Evolutionary conservation across 2,329 filamentous ascomycete genomes (phyloP), one percentile per base, ranked within the genome.

Genomic region (Aspergillus brunneoviolaceus): DNA sequence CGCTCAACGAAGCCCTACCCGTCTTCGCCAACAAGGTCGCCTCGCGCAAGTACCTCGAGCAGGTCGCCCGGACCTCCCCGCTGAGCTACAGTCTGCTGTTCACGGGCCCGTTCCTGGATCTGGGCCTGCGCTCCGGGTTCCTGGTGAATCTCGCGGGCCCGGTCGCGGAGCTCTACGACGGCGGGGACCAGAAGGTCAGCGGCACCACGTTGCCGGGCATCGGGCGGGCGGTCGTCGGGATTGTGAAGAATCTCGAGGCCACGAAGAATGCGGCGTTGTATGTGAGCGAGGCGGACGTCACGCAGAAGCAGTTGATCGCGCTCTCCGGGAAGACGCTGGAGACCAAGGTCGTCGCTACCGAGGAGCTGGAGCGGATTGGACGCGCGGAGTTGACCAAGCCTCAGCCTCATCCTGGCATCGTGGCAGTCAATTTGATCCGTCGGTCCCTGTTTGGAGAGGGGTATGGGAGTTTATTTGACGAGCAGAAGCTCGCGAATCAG

Each of bases 151-250:
- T 65, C 1, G 60, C 77, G 1, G 74, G 77, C 1, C 65, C 66
- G 3, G 58, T 47, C 0, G 74, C 77, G 0, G 75, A 66, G 0
- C 66, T 87, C 0, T 80, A 76, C 58, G 81, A 87, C 60, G 81
- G 80, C 1, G 85, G 86, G 0, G 75, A 85, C 33, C 61, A 63
- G 2, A 62, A 71, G 7, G 82, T 86, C 69, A 82, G 77, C 52
- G 58, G 77, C 10, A 84, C 84, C 0, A 82, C 77, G 0, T 74
- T 87, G 0, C 63, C 68, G 0, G 76, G 77, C 1, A 68, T 87
- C 16, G 84, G 71, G 0, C 73, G 80, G 23, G 81, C 79, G 1
- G 76, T 87, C 0, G 78, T 80, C 0, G 81, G 79, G 0, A 73
- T 85, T 1, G 69, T 87, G 1, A 59, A 66, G 7, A 76, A 85